Conservation (phyloP, 495 filamentous ascomycete species). For the Neurospora cerealis region DNA sequence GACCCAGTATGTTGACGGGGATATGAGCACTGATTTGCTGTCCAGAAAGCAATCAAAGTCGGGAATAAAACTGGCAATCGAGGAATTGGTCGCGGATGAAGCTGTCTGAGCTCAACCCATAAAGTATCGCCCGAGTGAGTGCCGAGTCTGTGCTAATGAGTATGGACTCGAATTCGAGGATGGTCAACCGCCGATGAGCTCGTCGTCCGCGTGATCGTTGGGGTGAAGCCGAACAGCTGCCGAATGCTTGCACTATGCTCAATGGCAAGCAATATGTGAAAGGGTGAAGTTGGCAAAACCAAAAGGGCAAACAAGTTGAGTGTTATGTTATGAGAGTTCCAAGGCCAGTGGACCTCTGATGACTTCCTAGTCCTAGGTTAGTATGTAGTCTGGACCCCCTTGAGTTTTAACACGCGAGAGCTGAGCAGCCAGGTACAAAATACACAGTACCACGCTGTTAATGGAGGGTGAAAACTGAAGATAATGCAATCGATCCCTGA, state of each 20-base stretch:
- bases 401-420: not conserved
- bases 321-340: not conserved
- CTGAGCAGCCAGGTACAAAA: not conserved
- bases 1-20: not conserved
- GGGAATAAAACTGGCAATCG: not conserved
- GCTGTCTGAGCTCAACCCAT: not conserved
- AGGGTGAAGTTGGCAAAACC: not conserved
- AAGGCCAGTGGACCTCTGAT: not conserved
- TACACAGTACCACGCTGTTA: not conserved
- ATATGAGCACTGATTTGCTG: not conserved
- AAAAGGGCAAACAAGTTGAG: not conserved
- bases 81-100: not conserved
- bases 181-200: not conserved
- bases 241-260: not conserved
- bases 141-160: not conserved
- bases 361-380: not conserved
- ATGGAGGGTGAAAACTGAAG: not conserved
- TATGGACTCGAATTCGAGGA: not conserved
- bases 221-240: not conserved
- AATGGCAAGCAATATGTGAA: not conserved
- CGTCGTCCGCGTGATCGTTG: not conserved
- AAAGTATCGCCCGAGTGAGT: not conserved
- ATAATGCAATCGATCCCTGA: not conserved
- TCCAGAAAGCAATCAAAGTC: not conserved
- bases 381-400: not conserved